These are phyloP conservation scores for Rhodomyrtus tomentosa DNA, from an alignment of 345 rosid genomes.

Conservation along the genomic window DNA sequence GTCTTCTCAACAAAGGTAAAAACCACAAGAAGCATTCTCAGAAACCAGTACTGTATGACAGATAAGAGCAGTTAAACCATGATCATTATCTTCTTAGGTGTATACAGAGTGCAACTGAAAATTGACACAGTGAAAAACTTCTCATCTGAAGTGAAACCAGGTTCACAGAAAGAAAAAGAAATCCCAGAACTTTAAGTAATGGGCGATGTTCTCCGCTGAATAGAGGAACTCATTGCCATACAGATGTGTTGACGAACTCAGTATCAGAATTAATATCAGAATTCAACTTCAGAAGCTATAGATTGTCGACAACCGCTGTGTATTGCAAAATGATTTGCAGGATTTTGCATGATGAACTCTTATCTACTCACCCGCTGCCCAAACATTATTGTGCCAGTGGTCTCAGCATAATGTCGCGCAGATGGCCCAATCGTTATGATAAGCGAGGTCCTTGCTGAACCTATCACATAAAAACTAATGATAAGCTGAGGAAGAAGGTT, in stretches of 20 bases:
- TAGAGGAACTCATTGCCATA: background rate
- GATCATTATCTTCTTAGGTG: background rate
- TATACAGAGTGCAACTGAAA: background rate
- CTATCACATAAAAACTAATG: conserved; percentile 21
- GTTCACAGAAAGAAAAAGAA: background rate
- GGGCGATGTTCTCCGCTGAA: background rate
- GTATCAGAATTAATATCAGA: background rate
- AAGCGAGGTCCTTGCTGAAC: conserved; percentile 91
- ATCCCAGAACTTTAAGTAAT: background rate
- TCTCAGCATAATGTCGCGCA: conserved; percentile 71
- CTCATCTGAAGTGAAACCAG: background rate
- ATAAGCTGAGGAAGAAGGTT: background rate
- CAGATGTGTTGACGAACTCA: background rate
- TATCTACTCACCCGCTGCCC: conserved; percentile 72
- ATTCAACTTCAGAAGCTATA: background rate
- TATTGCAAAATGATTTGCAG: background rate
- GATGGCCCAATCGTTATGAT: conserved; percentile 86
- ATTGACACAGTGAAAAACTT: background rate
- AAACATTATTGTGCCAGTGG: conserved; percentile 85
- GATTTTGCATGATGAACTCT: background rate
- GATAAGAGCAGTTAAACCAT: background rate
- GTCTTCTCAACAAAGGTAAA: background rate
- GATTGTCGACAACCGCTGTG: background rate
- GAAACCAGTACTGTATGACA: background rate
- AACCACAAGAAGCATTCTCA: background rate